Percentiles rank a stretch among this genome's conserved stretches.
phyloP scores from a whole-genome alignment of 805 yeast species.

The Myxozyma neotropica region DNA sequence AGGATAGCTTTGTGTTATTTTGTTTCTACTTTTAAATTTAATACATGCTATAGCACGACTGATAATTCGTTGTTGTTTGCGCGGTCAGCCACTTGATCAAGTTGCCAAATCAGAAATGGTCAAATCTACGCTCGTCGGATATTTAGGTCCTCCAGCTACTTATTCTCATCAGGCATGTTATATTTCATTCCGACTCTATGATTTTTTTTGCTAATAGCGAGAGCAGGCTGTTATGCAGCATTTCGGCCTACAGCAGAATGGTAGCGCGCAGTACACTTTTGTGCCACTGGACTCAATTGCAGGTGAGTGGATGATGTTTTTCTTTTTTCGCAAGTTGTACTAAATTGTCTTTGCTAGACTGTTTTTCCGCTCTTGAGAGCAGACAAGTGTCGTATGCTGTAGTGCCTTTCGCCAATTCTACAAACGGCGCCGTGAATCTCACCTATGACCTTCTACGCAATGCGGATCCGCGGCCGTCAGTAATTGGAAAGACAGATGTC shows the following conservation, averaged over 20 bases:
- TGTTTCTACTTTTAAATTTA: too few species aligned
- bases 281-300: conserved; percentile 37
- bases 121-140: conserved; percentile 39
- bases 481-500: conserved; percentile 80
- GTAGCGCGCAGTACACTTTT: conserved; percentile 29
- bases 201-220: not conserved
- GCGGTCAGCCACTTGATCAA: too few species aligned
- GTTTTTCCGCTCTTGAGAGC: conserved; percentile 58
- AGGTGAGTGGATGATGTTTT: conserved; percentile 32
- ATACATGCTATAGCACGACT: too few species aligned
- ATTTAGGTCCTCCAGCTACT: conserved; percentile 88
- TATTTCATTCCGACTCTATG: too few species aligned
- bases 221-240: conserved; percentile 21
- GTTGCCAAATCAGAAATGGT: too few species aligned
- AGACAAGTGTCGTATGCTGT: conserved; percentile 66
- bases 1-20: too few species aligned
- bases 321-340: too few species aligned
- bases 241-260: conserved; percentile 9
- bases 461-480: conserved; percentile 50
- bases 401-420: conserved; percentile 90
- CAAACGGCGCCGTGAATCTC: conserved; percentile 89
- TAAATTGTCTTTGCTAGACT: too few species aligned
- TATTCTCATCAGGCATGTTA: conserved; percentile 82
- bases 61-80: too few species aligned
- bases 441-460: conserved; percentile 82